Evolutionary conservation across 2,329 filamentous ascomycete species (phyloP).

Genomic region (Stachybotrys echinatus): DNA sequence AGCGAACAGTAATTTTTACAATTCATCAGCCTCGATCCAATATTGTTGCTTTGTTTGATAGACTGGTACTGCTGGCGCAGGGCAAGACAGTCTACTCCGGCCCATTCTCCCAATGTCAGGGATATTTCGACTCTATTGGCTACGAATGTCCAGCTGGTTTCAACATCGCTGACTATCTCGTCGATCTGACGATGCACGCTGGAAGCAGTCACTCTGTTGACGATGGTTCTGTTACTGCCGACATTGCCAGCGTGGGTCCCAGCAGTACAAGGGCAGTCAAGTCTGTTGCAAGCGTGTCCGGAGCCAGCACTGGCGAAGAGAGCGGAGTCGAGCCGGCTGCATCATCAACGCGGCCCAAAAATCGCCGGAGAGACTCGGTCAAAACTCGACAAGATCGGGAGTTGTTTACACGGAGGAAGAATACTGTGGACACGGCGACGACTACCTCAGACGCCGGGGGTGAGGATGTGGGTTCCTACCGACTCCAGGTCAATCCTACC

Average conservation of each 20-base stretch:
- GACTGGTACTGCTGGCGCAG: constrained; percentile 83
- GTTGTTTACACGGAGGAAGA: constrained; percentile 77
- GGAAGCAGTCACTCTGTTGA: constrained; percentile 53
- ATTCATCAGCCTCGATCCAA: constrained; percentile 98
- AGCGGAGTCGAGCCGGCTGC: constrained; percentile 56
- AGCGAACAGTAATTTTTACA: constrained; percentile 94
- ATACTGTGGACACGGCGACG: constrained; percentile 54
- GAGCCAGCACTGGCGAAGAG: constrained; percentile 66
- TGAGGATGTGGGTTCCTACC: constrained; percentile 45
- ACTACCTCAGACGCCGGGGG: constrained; percentile 52
- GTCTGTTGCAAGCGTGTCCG: constrained; percentile 80
- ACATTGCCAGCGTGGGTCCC: constrained; percentile 65
- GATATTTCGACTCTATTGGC: constrained; percentile 87
- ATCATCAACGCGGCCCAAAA: constrained; percentile 49
- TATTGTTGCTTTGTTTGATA: constrained; percentile 94
- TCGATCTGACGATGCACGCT: constrained; percentile 97
- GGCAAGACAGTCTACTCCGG: constrained; percentile 92
- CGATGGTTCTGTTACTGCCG: constrained; percentile 46
- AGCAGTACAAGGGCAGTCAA: constrained; percentile 88
- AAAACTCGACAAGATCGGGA: constrained; percentile 83
- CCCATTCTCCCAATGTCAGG: constrained; percentile 80
- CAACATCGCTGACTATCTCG: constrained; percentile 97
- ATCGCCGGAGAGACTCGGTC: constrained; percentile 73
- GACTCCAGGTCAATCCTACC: constrained; percentile 41
- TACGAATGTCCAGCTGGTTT: constrained; percentile 94